Evolutionary conservation across 495 filamentous ascomycete species (phyloP).

Genomic region (Tuber brumale): DNA sequence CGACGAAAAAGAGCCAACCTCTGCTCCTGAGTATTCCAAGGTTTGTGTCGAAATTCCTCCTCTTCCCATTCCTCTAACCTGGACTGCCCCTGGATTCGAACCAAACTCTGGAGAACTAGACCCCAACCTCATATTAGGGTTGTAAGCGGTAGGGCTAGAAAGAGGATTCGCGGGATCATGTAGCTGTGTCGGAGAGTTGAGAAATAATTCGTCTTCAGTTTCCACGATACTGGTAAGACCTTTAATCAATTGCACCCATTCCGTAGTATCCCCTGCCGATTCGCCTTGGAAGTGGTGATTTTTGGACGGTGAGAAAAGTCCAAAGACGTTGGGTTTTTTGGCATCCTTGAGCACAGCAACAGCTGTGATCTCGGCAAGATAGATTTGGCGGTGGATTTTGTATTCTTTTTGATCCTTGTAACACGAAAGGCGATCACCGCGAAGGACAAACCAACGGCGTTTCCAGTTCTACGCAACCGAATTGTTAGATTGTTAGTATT

Average conservation of each 20-base stretch:
- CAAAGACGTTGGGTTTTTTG: conserved; percentile 79
- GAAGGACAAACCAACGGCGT: conserved; percentile 77
- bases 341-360: conserved; percentile 81
- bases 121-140: conserved; percentile 41
- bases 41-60: conserved; percentile 48
- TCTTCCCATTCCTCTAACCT: conserved; percentile 42
- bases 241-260: conserved; percentile 81
- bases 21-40: conserved; percentile 80
- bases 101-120: conserved; percentile 49
- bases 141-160: conserved; percentile 48
- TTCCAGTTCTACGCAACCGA: conserved; percentile 64
- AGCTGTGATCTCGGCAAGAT: conserved; percentile 82
- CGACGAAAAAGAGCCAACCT: conserved; percentile 82
- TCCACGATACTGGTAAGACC: conserved; percentile 74
- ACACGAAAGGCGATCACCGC: conserved; percentile 86
- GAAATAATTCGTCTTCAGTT: conserved; percentile 70
- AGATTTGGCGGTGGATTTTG: conserved; percentile 79
- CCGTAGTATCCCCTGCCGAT: conserved; percentile 65
- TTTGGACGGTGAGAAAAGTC: conserved; percentile 81
- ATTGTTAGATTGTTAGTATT: conserved; percentile 2
- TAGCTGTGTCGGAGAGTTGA: conserved; percentile 53
- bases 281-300: conserved; percentile 83
- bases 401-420: conserved; percentile 89
- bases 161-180: conserved; percentile 44
- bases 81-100: conserved; percentile 22